Evolutionary conservation across 768 basidiomycete genomes (phyloP).

Genomic region (Chalciporus sphaerocephalus): DNA sequence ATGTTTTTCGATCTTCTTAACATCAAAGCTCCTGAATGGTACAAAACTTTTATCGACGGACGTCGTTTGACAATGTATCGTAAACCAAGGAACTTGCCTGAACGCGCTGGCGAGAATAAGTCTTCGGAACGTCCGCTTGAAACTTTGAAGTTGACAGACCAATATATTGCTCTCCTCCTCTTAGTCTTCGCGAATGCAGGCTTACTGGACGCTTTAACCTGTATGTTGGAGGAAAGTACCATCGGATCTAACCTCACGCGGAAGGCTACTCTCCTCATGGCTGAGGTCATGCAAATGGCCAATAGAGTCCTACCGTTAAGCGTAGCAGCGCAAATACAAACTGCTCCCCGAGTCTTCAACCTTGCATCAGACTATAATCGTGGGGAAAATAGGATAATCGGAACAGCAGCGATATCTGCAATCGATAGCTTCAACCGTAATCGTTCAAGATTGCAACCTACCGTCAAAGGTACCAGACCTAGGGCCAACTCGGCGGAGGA

Average conservation of each 20-base stretch:
- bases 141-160: constrained; percentile 81
- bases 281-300: constrained; percentile 83
- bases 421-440: constrained; percentile 96
- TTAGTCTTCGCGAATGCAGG: constrained; percentile 84
- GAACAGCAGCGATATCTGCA: constrained; percentile 76
- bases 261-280: constrained; percentile 88
- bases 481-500: constrained; percentile 85
- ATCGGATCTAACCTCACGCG: constrained; percentile 70
- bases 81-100: constrained; percentile 41
- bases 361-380: constrained; percentile 80
- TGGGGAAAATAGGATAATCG: constrained; percentile 75
- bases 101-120: constrained; percentile 32
- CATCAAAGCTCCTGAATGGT: constrained; percentile 91
- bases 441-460: constrained; percentile 62
- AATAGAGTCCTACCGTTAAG: constrained; percentile 82
- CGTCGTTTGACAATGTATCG: constrained; percentile 85
- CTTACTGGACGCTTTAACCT: constrained; percentile 79
- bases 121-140: constrained; percentile 46
- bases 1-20: constrained; percentile 92
- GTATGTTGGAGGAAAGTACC: constrained; percentile 78
- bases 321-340: constrained; percentile 80
- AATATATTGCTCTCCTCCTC: constrained; percentile 84
- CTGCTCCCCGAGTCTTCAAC: constrained; percentile 79
- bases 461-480: constrained; percentile 54
- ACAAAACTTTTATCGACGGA: constrained; percentile 86